Base-by-base conservation (phyloP, 352 stramenopile genomes). In the Thraustochytrium striatum region DNA sequence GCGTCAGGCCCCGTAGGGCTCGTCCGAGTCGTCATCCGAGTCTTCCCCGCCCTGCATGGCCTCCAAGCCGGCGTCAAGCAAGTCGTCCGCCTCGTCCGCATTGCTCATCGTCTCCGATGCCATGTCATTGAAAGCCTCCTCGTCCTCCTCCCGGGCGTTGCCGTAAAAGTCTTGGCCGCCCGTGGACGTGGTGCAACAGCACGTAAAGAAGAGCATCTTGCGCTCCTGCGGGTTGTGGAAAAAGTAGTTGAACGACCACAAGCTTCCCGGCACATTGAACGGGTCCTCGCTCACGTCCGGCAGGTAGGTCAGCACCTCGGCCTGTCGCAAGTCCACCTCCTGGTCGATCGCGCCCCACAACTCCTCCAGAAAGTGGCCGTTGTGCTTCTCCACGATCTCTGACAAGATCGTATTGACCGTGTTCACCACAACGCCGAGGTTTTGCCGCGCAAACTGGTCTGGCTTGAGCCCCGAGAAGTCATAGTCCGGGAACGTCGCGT, bases 231-330 rank as follows among this genome's bases (percentile, higher is more conserved):
- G 93, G 88, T 96, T 96, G 87, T 93, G 93, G 85, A 97, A 97
- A 69, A 97, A 97, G 84, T 95, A 96, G 84, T 97, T 97, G 87
- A 97, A 96, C 39, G 90, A 96, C 91, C 92, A 96, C 78, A 96
- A 82, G 68, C 89, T 94, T 47, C 91, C 91, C 70, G 65, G 65
- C 0, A 96, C 91, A 58, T 88, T 94, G 78, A 96, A 96, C 21
- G 91, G 91, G 72, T 96, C 92, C 11, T 82, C 83, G 13, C 13
- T 36, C 89, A 95, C 93, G 85, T 97, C 91, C 9, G 91, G 91
- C 43, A 95, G 91, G 86, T 96, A 96, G 85, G 88, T 94, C 85
- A 95, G 96, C 2, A 97, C 90, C 38, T 95, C 89, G 82, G 91
- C 95, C 81, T 95, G 89, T 13, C 91, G 85, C n/a, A 92, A 87